Conservation (phyloP, 1,284 basidiomycete species). For the Mycocalia duriaeana region DNA sequence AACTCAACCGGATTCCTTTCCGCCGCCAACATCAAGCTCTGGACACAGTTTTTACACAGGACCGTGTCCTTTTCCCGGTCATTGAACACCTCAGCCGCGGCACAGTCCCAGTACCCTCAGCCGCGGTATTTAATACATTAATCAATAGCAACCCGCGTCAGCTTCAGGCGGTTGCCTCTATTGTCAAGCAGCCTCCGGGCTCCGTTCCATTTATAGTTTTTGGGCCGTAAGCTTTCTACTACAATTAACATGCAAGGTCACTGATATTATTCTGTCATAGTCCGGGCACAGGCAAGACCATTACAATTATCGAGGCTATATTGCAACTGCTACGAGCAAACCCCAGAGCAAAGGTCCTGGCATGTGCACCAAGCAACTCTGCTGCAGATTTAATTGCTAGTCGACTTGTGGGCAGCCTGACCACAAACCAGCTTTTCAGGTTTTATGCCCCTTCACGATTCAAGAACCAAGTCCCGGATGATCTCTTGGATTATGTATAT, state of each 20-base stretch:
- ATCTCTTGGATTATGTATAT: conserved; percentile 38
- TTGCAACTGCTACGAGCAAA: conserved; percentile 44
- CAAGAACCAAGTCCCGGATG: conserved; percentile 37
- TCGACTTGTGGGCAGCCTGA: conserved; percentile 37
- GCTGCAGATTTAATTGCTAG: conserved; percentile 57
- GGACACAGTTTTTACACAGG: conserved; percentile 34
- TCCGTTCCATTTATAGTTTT: conserved; percentile 57
- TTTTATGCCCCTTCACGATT: conserved; percentile 60
- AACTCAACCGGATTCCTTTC: conserved; percentile 47
- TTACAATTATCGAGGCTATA: conserved; percentile 63
- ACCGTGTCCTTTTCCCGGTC: conserved; percentile 38
- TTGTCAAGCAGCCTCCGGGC: conserved; percentile 38
- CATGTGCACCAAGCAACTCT: conserved; percentile 62
- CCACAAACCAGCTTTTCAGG: conserved; percentile 43
- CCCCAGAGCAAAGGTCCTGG: conserved; percentile 46
- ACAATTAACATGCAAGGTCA: background rate
- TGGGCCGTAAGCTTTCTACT: conserved; percentile 65
- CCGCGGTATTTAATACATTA: conserved; percentile 33
- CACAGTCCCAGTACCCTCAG: conserved; percentile 6
- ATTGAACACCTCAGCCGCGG: conserved; percentile 20
- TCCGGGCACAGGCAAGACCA: conserved; percentile 67
- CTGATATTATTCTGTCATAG: conserved; percentile 24
- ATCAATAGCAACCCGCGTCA: conserved; percentile 49
- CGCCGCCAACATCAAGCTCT: conserved; percentile 57
- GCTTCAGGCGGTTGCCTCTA: conserved; percentile 47